Evolutionary conservation across 768 basidiomycete species (phyloP).

Genomic region (Austroboletus eburneus): DNA sequence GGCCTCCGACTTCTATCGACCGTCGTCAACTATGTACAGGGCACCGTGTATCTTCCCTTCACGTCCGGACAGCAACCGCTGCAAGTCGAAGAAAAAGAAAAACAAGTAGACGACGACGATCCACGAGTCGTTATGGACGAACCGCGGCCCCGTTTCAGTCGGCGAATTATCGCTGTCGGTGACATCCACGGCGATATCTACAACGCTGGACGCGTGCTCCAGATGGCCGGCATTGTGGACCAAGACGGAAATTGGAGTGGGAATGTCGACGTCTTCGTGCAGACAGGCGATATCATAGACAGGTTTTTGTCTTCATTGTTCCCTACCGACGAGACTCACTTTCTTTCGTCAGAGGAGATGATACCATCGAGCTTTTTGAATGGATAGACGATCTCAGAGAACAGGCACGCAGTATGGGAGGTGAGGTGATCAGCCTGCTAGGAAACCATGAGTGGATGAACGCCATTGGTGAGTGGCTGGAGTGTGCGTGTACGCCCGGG

Average conservation of each 20-base stretch:
- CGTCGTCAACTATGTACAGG: conserved; percentile 24
- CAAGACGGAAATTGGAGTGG: conserved; percentile 76
- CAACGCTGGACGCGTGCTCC: conserved; percentile 75
- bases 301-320: conserved; percentile 44
- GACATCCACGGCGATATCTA: conserved; percentile 88
- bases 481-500: not conserved
- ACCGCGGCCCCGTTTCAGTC: conserved; percentile 31
- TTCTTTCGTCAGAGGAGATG: conserved; percentile 62
- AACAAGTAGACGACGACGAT: conserved; percentile 5
- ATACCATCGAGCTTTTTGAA: conserved; percentile 79
- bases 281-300: conserved; percentile 96
- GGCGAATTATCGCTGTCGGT: conserved; percentile 80
- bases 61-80: conserved; percentile 11
- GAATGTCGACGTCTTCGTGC: conserved; percentile 80
- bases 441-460: conserved; percentile 99
- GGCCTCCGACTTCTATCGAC: conserved; percentile 22
- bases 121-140: conserved; percentile 10
- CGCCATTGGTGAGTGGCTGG: conserved; percentile 52
- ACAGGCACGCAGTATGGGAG: conserved; percentile 67
- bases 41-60: conserved; percentile 20
- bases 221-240: conserved; percentile 76
- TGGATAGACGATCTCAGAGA: conserved; percentile 82
- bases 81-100: conserved; percentile 3
- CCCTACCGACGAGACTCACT: conserved; percentile 9
- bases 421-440: conserved; percentile 68